Conservation (phyloP, 2,329 filamentous ascomycete species). For the Reticulascus tulasneorum region DNA sequence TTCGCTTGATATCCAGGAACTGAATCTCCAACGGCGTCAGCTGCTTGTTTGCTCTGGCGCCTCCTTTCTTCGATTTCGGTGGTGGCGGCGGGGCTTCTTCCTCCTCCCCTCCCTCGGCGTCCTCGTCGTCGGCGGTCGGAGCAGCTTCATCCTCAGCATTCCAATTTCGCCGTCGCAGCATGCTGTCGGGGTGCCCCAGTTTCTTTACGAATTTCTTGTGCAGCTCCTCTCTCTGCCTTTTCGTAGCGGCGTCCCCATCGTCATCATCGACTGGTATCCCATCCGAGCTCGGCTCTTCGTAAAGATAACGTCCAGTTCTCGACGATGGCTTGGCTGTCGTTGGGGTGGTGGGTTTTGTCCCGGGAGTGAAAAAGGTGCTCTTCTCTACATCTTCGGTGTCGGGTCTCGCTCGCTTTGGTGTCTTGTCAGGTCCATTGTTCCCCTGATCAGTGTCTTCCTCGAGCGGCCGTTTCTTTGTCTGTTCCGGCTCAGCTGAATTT, state of each 20-base stretch:
- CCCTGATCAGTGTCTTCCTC: slow-evolving; percentile 41
- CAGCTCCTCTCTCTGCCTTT: slow-evolving; percentile 62
- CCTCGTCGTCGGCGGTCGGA: slow-evolving; percentile 45
- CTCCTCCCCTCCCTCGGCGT: slow-evolving; percentile 54
- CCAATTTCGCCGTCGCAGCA: slow-evolving; percentile 61
- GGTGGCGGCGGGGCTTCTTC: slow-evolving; percentile 48
- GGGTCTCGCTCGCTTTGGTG: slow-evolving; percentile 38
- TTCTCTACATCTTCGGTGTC: slow-evolving; percentile 29
- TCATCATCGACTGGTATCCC: slow-evolving; percentile 33
- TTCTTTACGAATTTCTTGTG: slow-evolving; percentile 88
- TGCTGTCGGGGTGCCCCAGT: slow-evolving; percentile 79
- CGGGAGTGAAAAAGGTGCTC: slow-evolving; percentile 29
- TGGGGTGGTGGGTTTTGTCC: slow-evolving; percentile 15
- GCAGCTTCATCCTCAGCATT: slow-evolving; percentile 50
- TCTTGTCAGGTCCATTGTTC: slow-evolving; percentile 34
- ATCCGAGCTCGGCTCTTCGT: slow-evolving; percentile 35
- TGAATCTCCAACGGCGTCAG: slow-evolving; percentile 94
- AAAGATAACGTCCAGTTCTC: slow-evolving; percentile 51
- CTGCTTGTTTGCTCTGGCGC: slow-evolving; percentile 54
- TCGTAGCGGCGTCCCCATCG: slow-evolving; percentile 47
- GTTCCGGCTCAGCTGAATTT: slow-evolving; percentile 23
- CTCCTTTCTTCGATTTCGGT: slow-evolving; percentile 61
- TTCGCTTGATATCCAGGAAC: slow-evolving; percentile 87
- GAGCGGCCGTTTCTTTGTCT: slow-evolving; percentile 47
- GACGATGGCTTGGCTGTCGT: slow-evolving; percentile 25